Evolutionary conservation across 371 early-diverging fungal genomes (phyloP).

Genomic region (Rozella allomycis): DNA sequence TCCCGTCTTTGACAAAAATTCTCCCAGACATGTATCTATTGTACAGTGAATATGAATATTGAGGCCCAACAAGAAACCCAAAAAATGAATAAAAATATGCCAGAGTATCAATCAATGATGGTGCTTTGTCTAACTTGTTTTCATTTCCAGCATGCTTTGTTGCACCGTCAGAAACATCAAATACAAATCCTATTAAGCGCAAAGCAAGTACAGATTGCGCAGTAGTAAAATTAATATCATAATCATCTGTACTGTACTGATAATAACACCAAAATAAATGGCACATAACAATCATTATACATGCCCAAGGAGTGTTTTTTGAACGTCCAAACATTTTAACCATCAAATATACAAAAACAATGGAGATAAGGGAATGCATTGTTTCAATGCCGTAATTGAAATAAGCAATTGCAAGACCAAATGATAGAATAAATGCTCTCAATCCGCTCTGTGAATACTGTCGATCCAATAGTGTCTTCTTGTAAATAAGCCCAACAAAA

Average conservation of each 20-base stretch:
- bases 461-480: no score
- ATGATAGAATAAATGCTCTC: conserved; percentile 20
- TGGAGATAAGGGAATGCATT: conserved; percentile 33
- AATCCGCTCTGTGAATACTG: no score
- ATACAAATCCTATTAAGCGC: conserved; percentile 43
- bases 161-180: conserved; percentile 39
- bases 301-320: conserved; percentile 15
- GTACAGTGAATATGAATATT: conserved; percentile 45
- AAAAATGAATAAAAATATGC: conserved; percentile 76
- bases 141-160: background rate
- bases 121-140: conserved; percentile 16
- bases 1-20: conserved; percentile 6
- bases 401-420: conserved; percentile 27
- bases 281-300: conserved; percentile 37
- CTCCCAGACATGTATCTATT: conserved; percentile 24
- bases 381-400: conserved; percentile 36
- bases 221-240: conserved; percentile 47
- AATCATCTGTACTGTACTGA: conserved; percentile 8
- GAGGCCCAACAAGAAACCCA: conserved; percentile 62
- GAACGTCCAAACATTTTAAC: conserved; percentile 13
- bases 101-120: conserved; percentile 45
- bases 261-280: conserved; percentile 29
- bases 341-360: conserved; percentile 24
- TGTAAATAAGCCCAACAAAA: no score
- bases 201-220: conserved; percentile 46